Conservation (phyloP, 768 basidiomycete species). For the Termitomyces sp. region DNA sequence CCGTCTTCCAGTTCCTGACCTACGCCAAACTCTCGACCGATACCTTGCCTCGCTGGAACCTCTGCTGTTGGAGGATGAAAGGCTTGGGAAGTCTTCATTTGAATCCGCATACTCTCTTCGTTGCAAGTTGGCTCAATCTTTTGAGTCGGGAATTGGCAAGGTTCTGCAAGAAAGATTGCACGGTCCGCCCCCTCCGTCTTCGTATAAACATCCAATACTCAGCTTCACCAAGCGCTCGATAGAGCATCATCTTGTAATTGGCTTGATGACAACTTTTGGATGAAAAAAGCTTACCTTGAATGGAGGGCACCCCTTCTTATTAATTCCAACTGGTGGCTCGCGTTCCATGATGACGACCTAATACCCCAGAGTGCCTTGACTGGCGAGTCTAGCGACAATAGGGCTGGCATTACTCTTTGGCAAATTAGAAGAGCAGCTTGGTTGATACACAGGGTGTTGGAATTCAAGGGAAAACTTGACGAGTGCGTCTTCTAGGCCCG, state of each 20-base stretch:
- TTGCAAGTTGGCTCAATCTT: constrained; percentile 59
- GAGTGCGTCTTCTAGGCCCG: constrained; percentile 32
- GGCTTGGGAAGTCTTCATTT: constrained; percentile 47
- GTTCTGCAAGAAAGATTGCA: constrained; percentile 67
- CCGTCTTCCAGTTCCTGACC: constrained; percentile 78
- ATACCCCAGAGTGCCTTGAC: constrained; percentile 43
- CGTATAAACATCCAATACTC: constrained; percentile 10
- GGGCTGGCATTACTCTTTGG: constrained; percentile 62
- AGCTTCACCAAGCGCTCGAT: constrained; percentile 60
- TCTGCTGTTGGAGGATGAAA: constrained; percentile 70
- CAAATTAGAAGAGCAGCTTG: constrained; percentile 84
- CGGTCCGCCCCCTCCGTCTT: constrained; percentile 38
- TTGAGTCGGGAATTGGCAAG: constrained; percentile 64
- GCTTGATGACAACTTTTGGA: constrained; percentile 94
- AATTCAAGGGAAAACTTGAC: constrained; percentile 63
- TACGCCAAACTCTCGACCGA: constrained; percentile 66
- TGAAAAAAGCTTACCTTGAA: constrained; percentile 81
- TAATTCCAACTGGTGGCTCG: constrained; percentile 96
- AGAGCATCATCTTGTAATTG: constrained; percentile 82
- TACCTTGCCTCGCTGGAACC: constrained; percentile 81
- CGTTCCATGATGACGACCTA: constrained; percentile 68
- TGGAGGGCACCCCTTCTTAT: constrained; percentile 81
- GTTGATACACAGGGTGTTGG: constrained; percentile 65
- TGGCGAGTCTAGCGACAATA: constrained; percentile 31
- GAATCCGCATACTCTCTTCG: constrained; percentile 48